Conservation (phyloP, 2,329 filamentous ascomycete species). For the Aspergillus ruber region DNA sequence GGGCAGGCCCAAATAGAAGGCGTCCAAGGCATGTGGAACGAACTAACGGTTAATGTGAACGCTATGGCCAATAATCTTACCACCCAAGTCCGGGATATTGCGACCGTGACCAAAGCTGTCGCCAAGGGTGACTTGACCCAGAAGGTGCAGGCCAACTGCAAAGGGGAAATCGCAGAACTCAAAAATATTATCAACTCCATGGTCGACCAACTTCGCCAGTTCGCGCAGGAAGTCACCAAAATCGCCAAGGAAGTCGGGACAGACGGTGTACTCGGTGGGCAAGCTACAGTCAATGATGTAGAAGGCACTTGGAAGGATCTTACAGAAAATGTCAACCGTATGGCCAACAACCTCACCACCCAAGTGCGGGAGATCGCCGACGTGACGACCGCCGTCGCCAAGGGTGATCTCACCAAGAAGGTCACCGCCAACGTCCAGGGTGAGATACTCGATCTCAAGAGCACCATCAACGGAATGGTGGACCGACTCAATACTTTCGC, state of each 20-base stretch:
- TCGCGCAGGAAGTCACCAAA: constrained; percentile 93
- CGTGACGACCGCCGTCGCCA: constrained; percentile 90
- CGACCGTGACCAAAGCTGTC: constrained; percentile 64
- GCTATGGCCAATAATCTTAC: constrained; percentile 84
- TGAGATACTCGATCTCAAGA: constrained; percentile 91
- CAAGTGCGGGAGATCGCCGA: constrained; percentile 97
- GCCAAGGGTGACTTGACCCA: constrained; percentile 86
- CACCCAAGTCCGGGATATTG: constrained; percentile 90
- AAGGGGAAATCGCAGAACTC: constrained; percentile 85
- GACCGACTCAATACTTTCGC: constrained; percentile 59
- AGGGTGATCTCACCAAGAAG: constrained; percentile 90
- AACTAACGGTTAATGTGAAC: constrained; percentile 77
- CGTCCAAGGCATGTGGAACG: constrained; percentile 84
- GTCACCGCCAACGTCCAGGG: constrained; percentile 90
- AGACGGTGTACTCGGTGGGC: constrained; percentile 86
- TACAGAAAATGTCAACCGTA: constrained; percentile 92
- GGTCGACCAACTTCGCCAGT: constrained; percentile 96
- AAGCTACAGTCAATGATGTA: constrained; percentile 92
- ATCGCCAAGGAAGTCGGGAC: constrained; percentile 95
- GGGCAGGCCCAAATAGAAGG: constrained; percentile 78
- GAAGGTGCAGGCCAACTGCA: constrained; percentile 89
- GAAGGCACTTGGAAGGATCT: constrained; percentile 96
- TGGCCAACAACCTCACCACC: constrained; percentile 96
- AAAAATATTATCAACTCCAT: constrained; percentile 99
- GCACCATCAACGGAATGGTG: constrained; percentile 70